Base-by-base conservation (phyloP, 2,329 filamentous ascomycete species). In the Harringtonia aguacate region DNA sequence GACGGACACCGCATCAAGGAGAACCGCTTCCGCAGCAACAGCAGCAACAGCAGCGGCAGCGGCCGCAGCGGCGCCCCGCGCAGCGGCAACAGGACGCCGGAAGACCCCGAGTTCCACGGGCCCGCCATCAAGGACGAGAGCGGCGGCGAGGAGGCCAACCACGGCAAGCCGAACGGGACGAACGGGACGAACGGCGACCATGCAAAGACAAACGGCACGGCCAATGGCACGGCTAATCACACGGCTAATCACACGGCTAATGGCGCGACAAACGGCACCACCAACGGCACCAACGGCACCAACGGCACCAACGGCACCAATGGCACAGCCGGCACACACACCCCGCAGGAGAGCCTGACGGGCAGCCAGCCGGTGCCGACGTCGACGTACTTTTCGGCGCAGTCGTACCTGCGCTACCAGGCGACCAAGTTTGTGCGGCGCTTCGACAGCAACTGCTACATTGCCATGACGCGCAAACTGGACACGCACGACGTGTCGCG, bases 391-490 rank as follows among this genome's bases (percentile, higher is more conserved):
- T 98, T 97, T 65, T 97, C 92, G 1, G 92, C 92, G 1, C 92
- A 98, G 61, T 95, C 89, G 1, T 98, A 98, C 63, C 76, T 98
- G 36, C 84, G 92, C 18, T 98, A 98, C 63, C 92, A 98, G 64
- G 90, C 88, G 45, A 77, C 83, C 55, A 98, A 98, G 63, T 98
- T 98, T 56, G 92, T 97, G 55, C 88, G 86, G 62, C 84, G 92
- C 10, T 98, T 97, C 61, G 92, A 98, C 63, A 86, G 88, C 56
- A 98, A 98, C 62, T 98, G 92, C 67, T 98, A 98, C 67, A 97
- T 98, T 54, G 89, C 92, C 53, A 95, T 98, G 63, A 97, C 92
- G 5, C 84, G 92, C 56, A 98, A 98, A 64, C 77, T 98, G 15
- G 92, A 98, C 60, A 97, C 92, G 0, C 92, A 98, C 62, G 92